These are phyloP conservation scores for Cajanus cajan DNA, from an alignment of 306 rosid genomes.

Conservation along the genomic window DNA sequence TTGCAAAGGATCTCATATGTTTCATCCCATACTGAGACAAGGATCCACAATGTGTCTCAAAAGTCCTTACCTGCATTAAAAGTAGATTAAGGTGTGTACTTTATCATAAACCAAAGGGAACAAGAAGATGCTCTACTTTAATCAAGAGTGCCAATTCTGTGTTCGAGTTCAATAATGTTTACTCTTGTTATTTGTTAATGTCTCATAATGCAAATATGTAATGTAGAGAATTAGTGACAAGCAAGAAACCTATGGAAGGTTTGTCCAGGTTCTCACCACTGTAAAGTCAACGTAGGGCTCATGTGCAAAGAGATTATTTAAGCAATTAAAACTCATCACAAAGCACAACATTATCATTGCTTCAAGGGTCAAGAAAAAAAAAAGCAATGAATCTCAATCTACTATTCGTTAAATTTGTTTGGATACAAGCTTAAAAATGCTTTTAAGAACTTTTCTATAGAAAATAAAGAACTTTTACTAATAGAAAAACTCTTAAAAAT, in stretches of 20 bases:
- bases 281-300: too few relatives aligned
- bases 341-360: neutral
- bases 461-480: too few relatives aligned
- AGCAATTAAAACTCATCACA: neutral
- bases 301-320: neutral
- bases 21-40: conserved; percentile 97
- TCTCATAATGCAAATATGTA: neutral
- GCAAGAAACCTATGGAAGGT: neutral
- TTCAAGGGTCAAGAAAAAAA: neutral
- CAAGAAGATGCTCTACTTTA: neutral
- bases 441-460: too few relatives aligned
- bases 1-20: conserved; percentile 89
- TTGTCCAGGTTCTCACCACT: neutral
- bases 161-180: neutral
- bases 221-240: neutral
- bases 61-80: conserved; percentile 70
- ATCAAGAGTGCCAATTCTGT: neutral
- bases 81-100: neutral
- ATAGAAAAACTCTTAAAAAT: too few relatives aligned
- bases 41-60: conserved; percentile 89
- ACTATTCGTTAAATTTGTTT: too few relatives aligned
- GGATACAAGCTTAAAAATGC: too few relatives aligned
- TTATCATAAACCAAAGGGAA: conserved; percentile 10
- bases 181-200: neutral
- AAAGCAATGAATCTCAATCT: neutral